Conservation (phyloP, 345 rosid genomes). For the Heritiera littoralis region DNA sequence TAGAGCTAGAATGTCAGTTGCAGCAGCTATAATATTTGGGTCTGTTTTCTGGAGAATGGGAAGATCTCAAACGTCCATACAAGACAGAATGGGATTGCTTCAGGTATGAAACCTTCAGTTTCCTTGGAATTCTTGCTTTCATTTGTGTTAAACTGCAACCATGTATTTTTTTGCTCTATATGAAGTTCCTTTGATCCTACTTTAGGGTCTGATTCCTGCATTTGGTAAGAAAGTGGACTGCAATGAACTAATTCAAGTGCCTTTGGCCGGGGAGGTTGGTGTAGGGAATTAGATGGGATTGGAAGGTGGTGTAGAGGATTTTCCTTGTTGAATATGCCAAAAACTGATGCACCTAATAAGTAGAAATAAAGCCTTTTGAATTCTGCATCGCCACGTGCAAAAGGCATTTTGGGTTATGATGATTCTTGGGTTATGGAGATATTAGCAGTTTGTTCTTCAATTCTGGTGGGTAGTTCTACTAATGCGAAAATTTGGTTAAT, state of each 20-base stretch:
- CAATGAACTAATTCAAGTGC: background rate
- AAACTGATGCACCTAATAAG: background rate
- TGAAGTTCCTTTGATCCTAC: slow-evolving; percentile 18
- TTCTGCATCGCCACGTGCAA: background rate
- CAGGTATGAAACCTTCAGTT: slow-evolving; percentile 54
- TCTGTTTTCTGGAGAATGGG: slow-evolving; percentile 99
- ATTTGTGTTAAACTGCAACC: background rate
- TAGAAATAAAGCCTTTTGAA: slow-evolving; percentile 3
- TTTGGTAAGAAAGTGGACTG: background rate
- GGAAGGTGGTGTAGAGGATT: background rate
- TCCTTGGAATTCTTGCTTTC: slow-evolving; percentile 13
- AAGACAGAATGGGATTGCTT: slow-evolving; percentile 96
- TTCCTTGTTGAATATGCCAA: background rate
- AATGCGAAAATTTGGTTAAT: background rate
- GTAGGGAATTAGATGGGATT: background rate
- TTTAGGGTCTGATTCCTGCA: background rate
- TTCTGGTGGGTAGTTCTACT: background rate
- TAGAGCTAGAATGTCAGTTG: slow-evolving; percentile 93
- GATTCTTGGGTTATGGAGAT: background rate
- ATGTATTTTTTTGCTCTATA: background rate
- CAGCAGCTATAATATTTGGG: slow-evolving; percentile 97
- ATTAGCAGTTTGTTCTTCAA: background rate
- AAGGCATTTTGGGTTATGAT: background rate
- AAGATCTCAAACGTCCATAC: slow-evolving; percentile 89
- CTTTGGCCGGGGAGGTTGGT: background rate